Conservation (phyloP, 2,329 filamentous ascomycete genomes). For the Scedosporium apiospermum region DNA sequence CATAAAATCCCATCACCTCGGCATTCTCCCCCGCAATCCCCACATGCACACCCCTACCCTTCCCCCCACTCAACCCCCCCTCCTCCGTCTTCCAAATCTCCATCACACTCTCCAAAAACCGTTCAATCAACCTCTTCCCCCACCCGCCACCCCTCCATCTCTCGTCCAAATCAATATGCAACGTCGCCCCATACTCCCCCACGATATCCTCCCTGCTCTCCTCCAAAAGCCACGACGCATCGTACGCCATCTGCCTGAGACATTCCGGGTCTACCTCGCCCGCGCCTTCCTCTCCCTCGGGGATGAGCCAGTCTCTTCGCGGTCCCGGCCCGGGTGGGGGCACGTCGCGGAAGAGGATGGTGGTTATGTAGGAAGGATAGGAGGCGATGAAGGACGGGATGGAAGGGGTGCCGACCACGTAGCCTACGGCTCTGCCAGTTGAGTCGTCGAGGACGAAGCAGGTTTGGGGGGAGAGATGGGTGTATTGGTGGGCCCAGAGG, state of each 20-base stretch:
- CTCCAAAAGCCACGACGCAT: constrained; percentile 27
- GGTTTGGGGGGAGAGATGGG: constrained; percentile 31
- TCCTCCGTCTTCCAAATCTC: neutral
- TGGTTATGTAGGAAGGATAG: constrained; percentile 28
- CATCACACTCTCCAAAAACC: constrained; percentile 29
- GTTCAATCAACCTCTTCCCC: constrained; percentile 30
- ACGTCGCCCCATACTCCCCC: constrained; percentile 27
- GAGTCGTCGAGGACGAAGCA: constrained; percentile 42
- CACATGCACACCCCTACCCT: constrained; percentile 29
- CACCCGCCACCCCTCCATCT: constrained; percentile 32
- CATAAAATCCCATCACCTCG: constrained; percentile 38
- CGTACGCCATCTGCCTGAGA: constrained; percentile 32
- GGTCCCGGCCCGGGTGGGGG: neutral
- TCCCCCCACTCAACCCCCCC: constrained; percentile 9
- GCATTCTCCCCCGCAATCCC: constrained; percentile 35
- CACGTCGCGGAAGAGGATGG: constrained; percentile 19
- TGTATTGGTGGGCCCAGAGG: constrained; percentile 42
- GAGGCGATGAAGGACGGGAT: constrained; percentile 25
- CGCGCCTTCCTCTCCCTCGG: neutral
- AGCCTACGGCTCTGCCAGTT: constrained; percentile 32
- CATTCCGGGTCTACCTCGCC: constrained; percentile 20
- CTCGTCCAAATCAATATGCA: constrained; percentile 40
- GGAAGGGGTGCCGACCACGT: constrained; percentile 37
- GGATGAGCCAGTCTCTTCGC: neutral
- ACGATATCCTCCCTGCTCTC: constrained; percentile 25